Evolutionary conservation across 352 stramenopile species (phyloP).

Genomic region (Phytophthora boehmeriae): DNA sequence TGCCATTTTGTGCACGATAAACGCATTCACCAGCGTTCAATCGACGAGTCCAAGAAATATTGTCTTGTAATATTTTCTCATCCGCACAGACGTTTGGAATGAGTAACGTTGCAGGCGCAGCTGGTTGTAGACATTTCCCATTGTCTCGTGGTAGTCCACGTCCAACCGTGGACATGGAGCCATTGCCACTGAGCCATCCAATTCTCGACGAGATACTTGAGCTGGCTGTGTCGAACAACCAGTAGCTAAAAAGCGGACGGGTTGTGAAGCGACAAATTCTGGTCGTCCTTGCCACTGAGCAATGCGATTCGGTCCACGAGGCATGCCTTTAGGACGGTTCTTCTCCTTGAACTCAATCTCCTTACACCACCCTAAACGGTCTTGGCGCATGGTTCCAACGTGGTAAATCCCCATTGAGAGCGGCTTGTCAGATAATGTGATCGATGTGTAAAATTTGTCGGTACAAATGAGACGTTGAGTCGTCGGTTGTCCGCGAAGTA

Average conservation of each 20-base stretch:
- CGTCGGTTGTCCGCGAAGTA: constrained; percentile 7
- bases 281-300: constrained; percentile 5
- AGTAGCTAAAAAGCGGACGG: constrained; percentile 5
- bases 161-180: constrained; percentile 8
- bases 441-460: constrained; percentile 20
- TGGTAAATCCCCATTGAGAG: constrained; percentile 12
- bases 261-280: constrained; percentile 10
- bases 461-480: constrained; percentile 5
- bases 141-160: constrained; percentile 1
- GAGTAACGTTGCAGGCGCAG: constrained; percentile 20
- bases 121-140: constrained; percentile 24
- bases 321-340: constrained; percentile 7
- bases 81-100: constrained; percentile 6
- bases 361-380: constrained; percentile 14
- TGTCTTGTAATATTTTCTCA: constrained; percentile 34
- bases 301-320: constrained; percentile 5
- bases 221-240: constrained; percentile 9
- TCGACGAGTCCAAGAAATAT: constrained; percentile 31
- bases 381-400: constrained; percentile 14
- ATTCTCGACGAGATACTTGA: neutral
- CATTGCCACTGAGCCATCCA: neutral
- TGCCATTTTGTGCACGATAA: constrained; percentile 24
- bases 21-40: constrained; percentile 27
- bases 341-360: constrained; percentile 20
- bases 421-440: constrained; percentile 14